Evolutionary conservation across 106 monocot genomes (phyloP).

Genomic region (Allium fistulosum): DNA sequence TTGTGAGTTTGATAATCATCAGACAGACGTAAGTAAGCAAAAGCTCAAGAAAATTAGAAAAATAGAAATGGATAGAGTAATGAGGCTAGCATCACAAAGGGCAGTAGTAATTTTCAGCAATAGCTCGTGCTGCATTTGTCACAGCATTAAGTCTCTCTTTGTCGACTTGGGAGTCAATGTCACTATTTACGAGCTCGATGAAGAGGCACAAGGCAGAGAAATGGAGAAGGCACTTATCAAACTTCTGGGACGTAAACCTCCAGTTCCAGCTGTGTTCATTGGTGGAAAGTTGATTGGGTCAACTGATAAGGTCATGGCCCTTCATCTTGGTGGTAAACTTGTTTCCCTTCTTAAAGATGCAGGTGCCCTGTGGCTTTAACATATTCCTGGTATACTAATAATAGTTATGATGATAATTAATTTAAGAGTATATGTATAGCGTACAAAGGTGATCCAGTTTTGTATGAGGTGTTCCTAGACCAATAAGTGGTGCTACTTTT

Average conservation of each 20-base stretch:
- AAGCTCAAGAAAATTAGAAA: neutral
- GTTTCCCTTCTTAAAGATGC: neutral
- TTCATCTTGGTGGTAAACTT: constrained; percentile 2
- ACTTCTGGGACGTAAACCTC: neutral
- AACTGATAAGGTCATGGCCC: neutral
- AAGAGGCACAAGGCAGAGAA: constrained; percentile 1
- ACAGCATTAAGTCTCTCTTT: neutral
- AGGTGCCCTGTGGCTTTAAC: neutral
- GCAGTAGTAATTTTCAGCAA: constrained; percentile 3
- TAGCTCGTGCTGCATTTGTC: constrained; percentile 8
- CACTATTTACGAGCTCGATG: constrained; percentile 1
- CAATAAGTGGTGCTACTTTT: neutral
- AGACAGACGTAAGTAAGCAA: neutral
- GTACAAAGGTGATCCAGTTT: too few relatives aligned
- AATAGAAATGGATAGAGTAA: constrained; percentile 1
- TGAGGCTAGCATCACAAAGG: constrained; percentile 2
- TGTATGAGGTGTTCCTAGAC: neutral
- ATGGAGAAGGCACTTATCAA: constrained; percentile 7
- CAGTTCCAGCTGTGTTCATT: constrained; percentile 8
- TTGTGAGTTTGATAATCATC: too few relatives aligned
- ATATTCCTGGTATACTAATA: neutral
- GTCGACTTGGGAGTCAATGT: neutral
- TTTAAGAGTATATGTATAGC: too few relatives aligned
- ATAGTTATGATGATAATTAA: too few relatives aligned
- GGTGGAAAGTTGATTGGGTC: constrained; percentile 3